phyloP scores from a whole-genome alignment of 2,329 filamentous ascomycete genomes.

The Claviceps pusilla region DNA sequence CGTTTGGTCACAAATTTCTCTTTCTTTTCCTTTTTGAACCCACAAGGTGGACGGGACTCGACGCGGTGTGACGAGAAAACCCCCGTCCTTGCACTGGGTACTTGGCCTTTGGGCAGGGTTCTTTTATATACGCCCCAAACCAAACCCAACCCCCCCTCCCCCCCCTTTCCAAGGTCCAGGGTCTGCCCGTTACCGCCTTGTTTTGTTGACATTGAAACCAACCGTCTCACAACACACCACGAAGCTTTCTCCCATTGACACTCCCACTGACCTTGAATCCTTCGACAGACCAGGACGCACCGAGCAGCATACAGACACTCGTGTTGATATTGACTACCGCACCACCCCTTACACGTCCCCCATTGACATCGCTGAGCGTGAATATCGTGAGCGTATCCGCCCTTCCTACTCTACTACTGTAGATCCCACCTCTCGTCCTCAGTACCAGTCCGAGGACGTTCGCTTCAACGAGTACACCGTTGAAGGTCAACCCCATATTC shows the following conservation, averaged over 20 bases:
- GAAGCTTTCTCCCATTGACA: constrained; percentile 7
- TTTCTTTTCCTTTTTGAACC: neutral
- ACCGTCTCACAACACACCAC: constrained; percentile 11
- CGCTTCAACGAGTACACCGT: constrained; percentile 23
- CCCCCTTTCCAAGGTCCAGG: constrained; percentile 8
- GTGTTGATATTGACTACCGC: constrained; percentile 48
- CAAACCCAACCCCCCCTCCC: neutral
- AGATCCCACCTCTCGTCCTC: constrained; percentile 19
- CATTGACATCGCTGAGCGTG: constrained; percentile 50
- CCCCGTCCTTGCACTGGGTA: neutral
- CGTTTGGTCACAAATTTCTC: neutral
- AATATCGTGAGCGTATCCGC: constrained; percentile 49
- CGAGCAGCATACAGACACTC: constrained; percentile 42
- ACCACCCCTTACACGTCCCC: constrained; percentile 32
- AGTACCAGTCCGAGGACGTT: constrained; percentile 16
- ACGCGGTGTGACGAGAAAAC: constrained; percentile 3
- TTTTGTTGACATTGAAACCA: constrained; percentile 13
- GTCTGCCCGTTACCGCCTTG: constrained; percentile 6
- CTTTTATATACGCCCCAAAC: neutral
- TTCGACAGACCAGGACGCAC: constrained; percentile 20
- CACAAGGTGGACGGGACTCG: neutral
- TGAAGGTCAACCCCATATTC: constrained; percentile 18
- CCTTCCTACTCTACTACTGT: constrained; percentile 28
- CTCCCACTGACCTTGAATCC: constrained; percentile 5
- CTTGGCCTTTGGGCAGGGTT: constrained; percentile 6